Base-by-base conservation (phyloP, 129 eudicot genomes). In the Ambrosia trifida region DNA sequence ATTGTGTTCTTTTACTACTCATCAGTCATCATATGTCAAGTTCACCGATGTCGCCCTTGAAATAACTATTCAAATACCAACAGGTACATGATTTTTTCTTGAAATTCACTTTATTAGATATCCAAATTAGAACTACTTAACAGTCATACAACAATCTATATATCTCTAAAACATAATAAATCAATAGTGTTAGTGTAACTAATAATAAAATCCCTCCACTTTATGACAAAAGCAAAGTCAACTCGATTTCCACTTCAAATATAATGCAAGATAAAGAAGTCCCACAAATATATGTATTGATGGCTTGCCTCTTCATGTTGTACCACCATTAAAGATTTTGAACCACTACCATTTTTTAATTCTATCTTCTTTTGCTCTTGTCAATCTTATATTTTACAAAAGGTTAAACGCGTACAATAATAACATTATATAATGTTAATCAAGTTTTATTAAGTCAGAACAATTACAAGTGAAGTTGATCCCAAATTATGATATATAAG, bases 261-360 rank as follows among this genome's bases (percentile, higher is more conserved):
- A 28, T 35, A 60, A 61, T 47, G 70, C 56, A 76, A 60, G 80
- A 76, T 69, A 35, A 31, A 69, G 61, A 60, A 69, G 80, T 69
- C 63, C 70, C 80, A 76, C 69, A 76, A 69, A 58, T 46, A 45
- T 69, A 56, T 32, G 56, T 58, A 52, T 54, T 67, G 51, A 74
- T 74, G 66, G 20, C 72, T 4, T 74, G 72, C 44, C 18, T 65
- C 72, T 68, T 68, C 80, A 76, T 68, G 53, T 76, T 68, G 69
- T 68, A 43, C 56, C 75, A 68, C 80, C 69, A 68, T 68, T 66
- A 47, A 69, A 68, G 75, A 59, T 76, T 76, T 59, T 69, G 75
- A 63, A 47, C 70, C 70, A 47, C 52, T 68, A 3, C 51, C n/a
- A 66, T 44, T 65, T 17, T 75, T 40, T 64, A 19, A 63, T 13